Evolutionary conservation across 2,329 filamentous ascomycete species (phyloP).

Genomic region (Ceratocystis huliohia): DNA sequence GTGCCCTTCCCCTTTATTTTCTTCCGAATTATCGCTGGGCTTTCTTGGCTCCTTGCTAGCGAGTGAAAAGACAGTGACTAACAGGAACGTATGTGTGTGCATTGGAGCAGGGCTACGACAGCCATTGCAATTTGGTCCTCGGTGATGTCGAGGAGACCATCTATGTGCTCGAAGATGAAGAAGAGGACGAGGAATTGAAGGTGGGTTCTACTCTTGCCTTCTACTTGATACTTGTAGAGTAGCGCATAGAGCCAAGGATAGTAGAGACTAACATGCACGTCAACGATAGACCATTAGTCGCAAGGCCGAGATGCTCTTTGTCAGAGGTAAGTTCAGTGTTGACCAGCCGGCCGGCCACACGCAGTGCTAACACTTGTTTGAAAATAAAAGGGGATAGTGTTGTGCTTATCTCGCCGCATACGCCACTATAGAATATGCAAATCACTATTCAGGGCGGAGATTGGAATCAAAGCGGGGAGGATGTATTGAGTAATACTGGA

Average conservation of each 20-base stretch:
- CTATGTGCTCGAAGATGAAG: conserved; percentile 50
- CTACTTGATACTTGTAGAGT: no score
- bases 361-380: not conserved
- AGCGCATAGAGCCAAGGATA: no score
- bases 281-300: conserved; percentile 68
- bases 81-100: not conserved
- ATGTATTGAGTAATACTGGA: not conserved
- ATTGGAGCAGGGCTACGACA: conserved; percentile 75
- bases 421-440: conserved; percentile 28
- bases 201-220: conserved; percentile 33
- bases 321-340: conserved; percentile 58
- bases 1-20: conserved; percentile 26
- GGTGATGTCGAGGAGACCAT: conserved; percentile 97
- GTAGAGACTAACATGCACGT: not conserved
- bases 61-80: not conserved
- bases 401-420: conserved; percentile 55
- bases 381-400: conserved; percentile 54
- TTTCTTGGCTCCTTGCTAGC: not conserved
- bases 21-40: not conserved
- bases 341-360: not conserved
- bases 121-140: conserved; percentile 91
- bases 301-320: conserved; percentile 97
- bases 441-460: no score
- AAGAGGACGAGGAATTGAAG: conserved; percentile 48
- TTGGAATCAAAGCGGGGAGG: not conserved